These are phyloP conservation scores for Nematocida ausubeli DNA, from an alignment of 371 early-diverging fungal genomes.

Conservation along the genomic window DNA sequence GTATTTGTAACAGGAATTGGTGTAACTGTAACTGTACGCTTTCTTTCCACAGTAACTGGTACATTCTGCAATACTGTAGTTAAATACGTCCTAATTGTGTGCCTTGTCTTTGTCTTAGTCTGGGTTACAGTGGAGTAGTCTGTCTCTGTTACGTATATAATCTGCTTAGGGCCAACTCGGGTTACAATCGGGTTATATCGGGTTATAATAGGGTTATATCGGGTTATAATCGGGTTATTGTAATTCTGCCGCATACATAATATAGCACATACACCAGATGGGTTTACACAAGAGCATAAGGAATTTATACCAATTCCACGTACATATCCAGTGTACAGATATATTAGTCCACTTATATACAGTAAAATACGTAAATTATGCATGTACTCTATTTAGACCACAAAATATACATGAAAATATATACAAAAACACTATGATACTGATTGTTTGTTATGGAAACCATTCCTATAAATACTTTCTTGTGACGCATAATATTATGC, in stretches of 20 bases:
- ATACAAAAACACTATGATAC: slow-evolving; percentile 24
- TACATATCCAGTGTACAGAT: neutral
- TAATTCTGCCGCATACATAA: slow-evolving; percentile 24
- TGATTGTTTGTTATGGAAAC: slow-evolving; percentile 51
- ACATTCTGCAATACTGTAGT: slow-evolving; percentile 2
- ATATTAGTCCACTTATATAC: neutral
- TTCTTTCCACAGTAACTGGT: slow-evolving; percentile 19
- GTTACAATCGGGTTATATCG: no score
- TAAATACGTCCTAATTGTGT: neutral
- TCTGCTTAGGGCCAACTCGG: no score
- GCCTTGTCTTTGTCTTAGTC: slow-evolving; percentile 3
- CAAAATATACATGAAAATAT: neutral
- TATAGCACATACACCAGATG: slow-evolving; percentile 33
- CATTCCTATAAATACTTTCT: slow-evolving; percentile 21
- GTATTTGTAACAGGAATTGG: slow-evolving; percentile 18
- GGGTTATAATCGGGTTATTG: slow-evolving; percentile 5
- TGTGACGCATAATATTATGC: neutral
- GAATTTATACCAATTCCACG: neutral
- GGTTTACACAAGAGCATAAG: slow-evolving; percentile 44
- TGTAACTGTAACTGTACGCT: neutral
- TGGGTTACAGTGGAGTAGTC: neutral
- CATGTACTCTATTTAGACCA: no score
- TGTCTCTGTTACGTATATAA: no score
- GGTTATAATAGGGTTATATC: no score
- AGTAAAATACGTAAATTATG: neutral